Evolutionary conservation across 2,329 filamentous ascomycete genomes (phyloP), one percentile per base, ranked within the genome.

Genomic region (Dactylella cylindrospora): DNA sequence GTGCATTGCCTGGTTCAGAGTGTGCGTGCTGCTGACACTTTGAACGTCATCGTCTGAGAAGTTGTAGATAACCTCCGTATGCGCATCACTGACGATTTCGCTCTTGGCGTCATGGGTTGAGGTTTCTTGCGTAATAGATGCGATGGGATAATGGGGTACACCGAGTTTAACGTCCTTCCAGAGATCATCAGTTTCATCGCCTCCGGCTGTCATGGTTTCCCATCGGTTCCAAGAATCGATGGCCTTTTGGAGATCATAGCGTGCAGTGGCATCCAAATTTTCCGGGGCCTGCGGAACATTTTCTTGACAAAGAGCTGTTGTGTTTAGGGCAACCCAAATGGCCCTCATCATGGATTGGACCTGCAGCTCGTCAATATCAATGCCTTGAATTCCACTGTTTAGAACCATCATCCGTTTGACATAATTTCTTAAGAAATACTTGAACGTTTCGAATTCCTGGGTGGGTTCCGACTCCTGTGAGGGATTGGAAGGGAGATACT

Each of bases 101-200:
- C 54, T 60, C 25, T 17, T 28, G 7, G 1, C 17, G 6, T 33
- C 29, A 7, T 47, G 32, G 6, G 23, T 17, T 7, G 55, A 29
- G 2, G 55, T 61, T 38, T 61, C 40, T 8, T 61, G 55, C 3
- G 55, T 53, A 7, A 53, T 43, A 26, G 55, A 61, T 5, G 55
- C 29, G 5, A 61, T 23, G 9, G 55, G 47, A 38, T 53, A 32
- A 3, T 41, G 47, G 1, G 55, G 55, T 8, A 35, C 55, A n/a
- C 47, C 47, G 5, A 41, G 41, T 41, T 52, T 61, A 7, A 61
- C 55, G 26, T 61, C 55, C 22, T 26, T 52, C 55, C 55, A 61
- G 8, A 61, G 35, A 13, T 61, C 55, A 13, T 53, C 47, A 8
- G 43, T 52, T 5, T 15, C 29, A 2, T 23, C 13, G 4, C 41